Base-by-base conservation (phyloP, 2,329 filamentous ascomycete genomes). In the Stachybotrys echinatus region DNA sequence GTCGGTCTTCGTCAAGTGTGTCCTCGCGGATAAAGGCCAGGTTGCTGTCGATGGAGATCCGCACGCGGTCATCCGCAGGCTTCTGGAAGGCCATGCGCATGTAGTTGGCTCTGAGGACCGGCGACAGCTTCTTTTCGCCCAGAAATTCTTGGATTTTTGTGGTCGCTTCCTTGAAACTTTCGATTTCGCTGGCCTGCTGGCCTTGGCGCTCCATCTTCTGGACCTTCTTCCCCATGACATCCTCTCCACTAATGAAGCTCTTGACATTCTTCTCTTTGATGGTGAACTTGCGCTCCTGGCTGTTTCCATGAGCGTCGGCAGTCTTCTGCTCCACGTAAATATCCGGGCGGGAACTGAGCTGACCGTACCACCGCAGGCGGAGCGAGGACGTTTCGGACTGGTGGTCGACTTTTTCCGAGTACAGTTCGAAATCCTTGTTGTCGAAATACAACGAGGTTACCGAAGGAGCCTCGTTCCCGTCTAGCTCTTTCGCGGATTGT, bases 361-460 rank as follows among this genome's bases (percentile, higher is more conserved):
- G 87, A 3, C 92, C 92, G 59, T 92, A 95, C 94, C 94, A 99
- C 39, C 94, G 81, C 52, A 97, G 75, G 8, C 94, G 84, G 46
- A 99, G 70, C 21, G 92, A 96, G 3, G 88, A 84, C 6, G 90
- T 89, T 61, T 91, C 84, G 1, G 83, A 76, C 52, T 85, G 77
- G 54, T 85, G 82, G 52, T 88, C 85, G 20, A 96, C 84, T 72
- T 97, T 97, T 60, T 87, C 81, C 14, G 82, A 83, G 70, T 97
- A 99, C 10, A 97, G 77, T 14, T 87, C 81, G 67, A 99, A 97
- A 56, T 85, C 84, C 39, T 83, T 77, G 65, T 85, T 95, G 69
- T 99, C 94, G 62, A 97, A 96, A 72, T 99, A 99, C 38, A 99
- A 83, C 22, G 92, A 96, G 17, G 92, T 97, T 57, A 97, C 88